phyloP scores from a whole-genome alignment of 805 yeast species.

The Hanseniaspora singularis region DNA sequence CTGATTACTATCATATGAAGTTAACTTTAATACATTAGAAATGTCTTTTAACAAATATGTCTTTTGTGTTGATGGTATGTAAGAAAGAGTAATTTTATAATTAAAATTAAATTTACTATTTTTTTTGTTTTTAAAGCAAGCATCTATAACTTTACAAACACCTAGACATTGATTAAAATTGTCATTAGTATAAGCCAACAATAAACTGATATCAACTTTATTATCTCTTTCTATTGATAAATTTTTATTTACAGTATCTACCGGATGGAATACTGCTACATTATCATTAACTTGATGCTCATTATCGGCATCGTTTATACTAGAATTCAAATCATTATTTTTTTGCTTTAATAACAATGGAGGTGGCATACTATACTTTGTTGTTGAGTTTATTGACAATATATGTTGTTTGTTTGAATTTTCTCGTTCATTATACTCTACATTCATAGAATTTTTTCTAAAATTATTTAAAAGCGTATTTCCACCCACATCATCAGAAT shows the following conservation, averaged over 20 bases:
- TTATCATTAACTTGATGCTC: too few species aligned
- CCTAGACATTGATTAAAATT: constrained; percentile 13
- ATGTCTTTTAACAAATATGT: neutral
- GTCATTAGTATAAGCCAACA: constrained; percentile 7
- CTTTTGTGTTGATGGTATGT: neutral
- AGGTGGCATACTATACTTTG: neutral
- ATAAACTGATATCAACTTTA: neutral
- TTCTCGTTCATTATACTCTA: too few species aligned
- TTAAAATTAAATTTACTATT: neutral
- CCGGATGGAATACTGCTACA: too few species aligned
- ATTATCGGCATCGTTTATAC: too few species aligned
- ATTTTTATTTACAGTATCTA: too few species aligned
- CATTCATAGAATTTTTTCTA: too few species aligned
- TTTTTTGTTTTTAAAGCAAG: neutral
- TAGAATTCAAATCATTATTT: neutral
- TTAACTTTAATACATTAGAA: neutral
- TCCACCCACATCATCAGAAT: too few species aligned
- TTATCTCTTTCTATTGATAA: neutral
- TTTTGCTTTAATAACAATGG: neutral
- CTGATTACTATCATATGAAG: neutral
- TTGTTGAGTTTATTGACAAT: too few species aligned
- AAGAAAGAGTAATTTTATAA: constrained; percentile 1
- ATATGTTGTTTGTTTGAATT: too few species aligned
- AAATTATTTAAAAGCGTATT: too few species aligned
- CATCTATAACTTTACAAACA: neutral